Base-by-base conservation (phyloP, 176 grass and related monocot genomes). In the Areca catechu region DNA sequence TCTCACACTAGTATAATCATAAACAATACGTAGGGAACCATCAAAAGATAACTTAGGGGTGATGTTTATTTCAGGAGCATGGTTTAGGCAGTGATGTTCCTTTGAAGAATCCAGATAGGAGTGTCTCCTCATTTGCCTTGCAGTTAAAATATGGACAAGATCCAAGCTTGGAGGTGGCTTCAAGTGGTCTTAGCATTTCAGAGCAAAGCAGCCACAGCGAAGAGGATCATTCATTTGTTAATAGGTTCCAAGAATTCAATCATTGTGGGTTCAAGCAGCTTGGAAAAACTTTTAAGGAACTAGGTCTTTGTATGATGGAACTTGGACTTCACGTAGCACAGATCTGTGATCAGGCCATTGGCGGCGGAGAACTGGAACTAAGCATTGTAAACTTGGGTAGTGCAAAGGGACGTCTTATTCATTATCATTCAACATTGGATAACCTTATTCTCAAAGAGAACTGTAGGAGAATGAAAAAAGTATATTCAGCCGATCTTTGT, bases 1-100 rank as follows among this genome's bases (percentile, higher is more conserved):
- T 5, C 27, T 29, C 27, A 1, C 27, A 29, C 27, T 29, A 29
- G 5, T 25, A 25, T 25, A 25, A 25, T 25, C 27, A 29, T 29
- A 29, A 29, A 6, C 27, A 29, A 43, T 43, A 14, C 10, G 3
- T 43, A 12, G 9, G 34, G 5, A 43, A 43, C 34, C 34, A 43
- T 43, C 9, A 43, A 43, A 43, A 43, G 34, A 43, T 71, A 62
- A 79, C 66, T 22, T 4, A 20, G 48, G 19, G 7, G 2, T 37
- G 25, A 20, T 28, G 7, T 18, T 16, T 71, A 34, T 65, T 78
- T 65, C 71, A 96, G 92, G 81, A 77, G 53, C 86, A 96, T 64
- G 83, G 92, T 7, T 65, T 96, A 64, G 86, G 86, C 50, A 96
- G 80, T 82, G 83, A 96, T 74, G 80, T 96, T 3, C 67, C 86